Percentiles rank a stretch among this genome's conserved stretches.
Conservation (phyloP, 345 rosid genomes). For the Lumnitzera racemosa region DNA sequence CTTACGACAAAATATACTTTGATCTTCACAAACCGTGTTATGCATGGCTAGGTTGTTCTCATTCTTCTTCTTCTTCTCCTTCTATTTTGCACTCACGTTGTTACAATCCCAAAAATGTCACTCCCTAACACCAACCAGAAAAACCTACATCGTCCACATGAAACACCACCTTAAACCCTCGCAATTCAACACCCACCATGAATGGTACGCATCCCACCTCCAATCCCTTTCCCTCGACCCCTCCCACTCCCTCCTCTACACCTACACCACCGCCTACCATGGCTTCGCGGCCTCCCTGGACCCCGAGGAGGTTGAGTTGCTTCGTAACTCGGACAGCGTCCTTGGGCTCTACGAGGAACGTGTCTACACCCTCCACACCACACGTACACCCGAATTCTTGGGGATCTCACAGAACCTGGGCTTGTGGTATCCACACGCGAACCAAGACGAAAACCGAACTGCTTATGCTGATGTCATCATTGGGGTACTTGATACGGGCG, state of each 20-base stretch:
- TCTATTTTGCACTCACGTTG: conserved; percentile 10
- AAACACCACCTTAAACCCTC: conserved; percentile 52
- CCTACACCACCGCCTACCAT: conserved; percentile 49
- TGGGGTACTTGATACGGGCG: conserved; percentile 86
- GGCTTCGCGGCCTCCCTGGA: conserved; percentile 74
- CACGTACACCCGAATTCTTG: conserved; percentile 71
- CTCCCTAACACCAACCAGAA: conserved; percentile 14
- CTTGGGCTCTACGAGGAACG: conserved; percentile 68
- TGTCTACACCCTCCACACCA: conserved; percentile 69
- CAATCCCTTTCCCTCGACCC: conserved; percentile 32
- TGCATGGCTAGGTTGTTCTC: conserved; percentile 3
- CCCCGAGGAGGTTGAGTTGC: conserved; percentile 39
- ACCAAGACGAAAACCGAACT: conserved; percentile 29
- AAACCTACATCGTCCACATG: conserved; percentile 72
- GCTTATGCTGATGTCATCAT: conserved; percentile 40
- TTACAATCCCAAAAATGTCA: conserved; percentile 7
- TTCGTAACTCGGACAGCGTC: conserved; percentile 39
- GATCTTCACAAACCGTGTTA: conserved; percentile 1
- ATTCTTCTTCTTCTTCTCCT: neutral
- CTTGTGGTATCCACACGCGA: conserved; percentile 17
- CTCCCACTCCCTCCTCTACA: conserved; percentile 45
- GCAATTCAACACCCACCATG: conserved; percentile 44
- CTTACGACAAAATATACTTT: neutral
- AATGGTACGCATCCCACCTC: conserved; percentile 65
- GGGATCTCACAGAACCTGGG: conserved; percentile 50